Percentiles rank a stretch among this genome's conserved stretches.
These are phyloP conservation scores for Candida arabinofermentans DNA, from an alignment of 805 yeast genomes.

Conservation along the genomic window DNA sequence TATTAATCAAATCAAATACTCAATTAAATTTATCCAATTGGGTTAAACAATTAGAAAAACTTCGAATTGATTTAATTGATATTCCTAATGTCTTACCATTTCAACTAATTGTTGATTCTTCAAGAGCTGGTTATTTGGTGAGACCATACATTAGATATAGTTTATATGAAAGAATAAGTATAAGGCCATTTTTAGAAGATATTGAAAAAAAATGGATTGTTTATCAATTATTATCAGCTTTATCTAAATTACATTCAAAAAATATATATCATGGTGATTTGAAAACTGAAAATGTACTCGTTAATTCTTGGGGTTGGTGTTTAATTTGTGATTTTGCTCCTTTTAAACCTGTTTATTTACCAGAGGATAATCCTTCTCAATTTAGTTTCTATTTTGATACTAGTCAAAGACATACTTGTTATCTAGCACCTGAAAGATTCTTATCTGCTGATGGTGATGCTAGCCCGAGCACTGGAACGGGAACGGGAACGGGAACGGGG, in stretches of 20 bases:
- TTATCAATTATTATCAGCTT: constrained; percentile 68
- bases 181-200: constrained; percentile 80
- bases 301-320: constrained; percentile 88
- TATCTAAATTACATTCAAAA: constrained; percentile 59
- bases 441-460: constrained; percentile 31
- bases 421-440: constrained; percentile 93
- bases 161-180: constrained; percentile 80
- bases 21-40: constrained; percentile 34
- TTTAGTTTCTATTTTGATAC: constrained; percentile 91
- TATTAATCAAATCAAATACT: constrained; percentile 68
- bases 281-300: constrained; percentile 82
- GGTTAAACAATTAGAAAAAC: constrained; percentile 29
- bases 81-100: constrained; percentile 68
- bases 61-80: constrained; percentile 39
- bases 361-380: constrained; percentile 91
- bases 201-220: constrained; percentile 82
- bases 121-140: constrained; percentile 85
- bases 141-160: constrained; percentile 78
- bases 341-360: constrained; percentile 78
- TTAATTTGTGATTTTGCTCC: constrained; percentile 78
- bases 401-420: constrained; percentile 80
- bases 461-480: constrained; percentile 6
- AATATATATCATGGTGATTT: constrained; percentile 83
- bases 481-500: constrained; percentile 7
- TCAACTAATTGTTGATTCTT: constrained; percentile 74